Base-by-base conservation (phyloP, 1,284 basidiomycete genomes). In the Porogramme epimiltina region DNA sequence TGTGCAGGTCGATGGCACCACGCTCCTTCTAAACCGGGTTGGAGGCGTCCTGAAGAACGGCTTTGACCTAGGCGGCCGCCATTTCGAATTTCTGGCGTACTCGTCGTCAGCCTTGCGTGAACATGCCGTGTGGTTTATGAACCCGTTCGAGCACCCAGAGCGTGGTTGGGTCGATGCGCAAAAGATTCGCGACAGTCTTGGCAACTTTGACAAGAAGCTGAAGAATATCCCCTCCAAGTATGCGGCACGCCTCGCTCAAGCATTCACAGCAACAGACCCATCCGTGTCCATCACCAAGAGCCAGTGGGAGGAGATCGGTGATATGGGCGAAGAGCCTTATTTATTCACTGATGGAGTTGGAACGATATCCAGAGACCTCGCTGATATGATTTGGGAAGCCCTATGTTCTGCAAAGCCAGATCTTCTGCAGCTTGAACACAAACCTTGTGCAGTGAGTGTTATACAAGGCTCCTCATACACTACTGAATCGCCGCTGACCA, bases 161-260 rank as follows among this genome's bases (percentile, higher is more conserved):
- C 71, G 70, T 33, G 75, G 75, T 0, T 51, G 42, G 34, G 70
- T 90, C 22, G 77, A 75, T 20, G 78, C 85, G 0, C 70, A 79
- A 28, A 69, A 55, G 16, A 89, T 93, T 49, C 77, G 90, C 22
- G 60, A 72, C 22, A 71, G 73, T 16, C 73, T 91, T 16, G 90
- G 89, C 13, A 74, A 87, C 61, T 91, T 92, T 64, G n/a, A n/a
- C 73, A 31, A 31, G 28, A 31, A 31, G 13, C 8, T 31, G 6
- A 9, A 72, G 0, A 65, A 69, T 3, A 75, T 89, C 19, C 89
- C 90, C 5, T 89, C 89, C 1, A 88, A 87, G 63, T 91, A 84
- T 64, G 90, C 89, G 10, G 91, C 91, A 15, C 79, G 91, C 26
- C 73, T 93, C 59, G 87, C 87, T 6, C 91, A 92, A 68, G 89